Evolutionary conservation across 2,329 filamentous ascomycete genomes (phyloP).

Genomic region (Ophiostoma quercus): DNA sequence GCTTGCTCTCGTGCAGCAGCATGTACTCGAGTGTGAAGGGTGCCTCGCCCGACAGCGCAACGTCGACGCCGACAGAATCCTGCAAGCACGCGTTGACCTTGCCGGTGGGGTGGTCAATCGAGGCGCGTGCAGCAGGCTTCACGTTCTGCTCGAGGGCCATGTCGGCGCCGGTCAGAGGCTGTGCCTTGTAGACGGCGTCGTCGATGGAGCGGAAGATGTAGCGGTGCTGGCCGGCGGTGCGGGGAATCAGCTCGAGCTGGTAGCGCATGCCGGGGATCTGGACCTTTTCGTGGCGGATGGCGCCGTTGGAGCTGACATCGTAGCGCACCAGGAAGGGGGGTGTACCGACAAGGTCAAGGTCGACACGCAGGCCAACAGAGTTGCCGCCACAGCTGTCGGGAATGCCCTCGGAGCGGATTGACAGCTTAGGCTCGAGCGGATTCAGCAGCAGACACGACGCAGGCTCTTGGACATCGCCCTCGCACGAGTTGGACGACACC

Average conservation of each 20-base stretch:
- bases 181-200: constrained; percentile 72
- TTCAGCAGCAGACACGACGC: constrained; percentile 91
- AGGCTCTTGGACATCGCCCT: constrained; percentile 85
- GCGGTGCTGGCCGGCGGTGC: constrained; percentile 74
- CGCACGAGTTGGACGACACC: constrained; percentile 73
- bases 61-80: constrained; percentile 67
- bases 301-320: constrained; percentile 60
- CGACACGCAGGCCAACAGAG: constrained; percentile 82
- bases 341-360: constrained; percentile 84
- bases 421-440: constrained; percentile 76
- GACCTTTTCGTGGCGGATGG: constrained; percentile 50
- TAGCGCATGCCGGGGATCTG: constrained; percentile 66
- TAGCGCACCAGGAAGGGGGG: constrained; percentile 86
- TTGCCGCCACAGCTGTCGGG: constrained; percentile 94
- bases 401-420: constrained; percentile 71
- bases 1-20: constrained; percentile 80
- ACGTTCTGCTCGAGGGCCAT: constrained; percentile 79
- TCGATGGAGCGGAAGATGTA: constrained; percentile 79
- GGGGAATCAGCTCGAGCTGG: constrained; percentile 78
- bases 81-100: constrained; percentile 72
- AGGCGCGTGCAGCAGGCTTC: constrained; percentile 83
- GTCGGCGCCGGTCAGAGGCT: constrained; percentile 56
- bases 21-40: constrained; percentile 93
- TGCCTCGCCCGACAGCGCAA: constrained; percentile 71
- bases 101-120: constrained; percentile 52